Base-by-base conservation (phyloP, 2,329 filamentous ascomycete genomes). In the Nannizzia gypsea region DNA sequence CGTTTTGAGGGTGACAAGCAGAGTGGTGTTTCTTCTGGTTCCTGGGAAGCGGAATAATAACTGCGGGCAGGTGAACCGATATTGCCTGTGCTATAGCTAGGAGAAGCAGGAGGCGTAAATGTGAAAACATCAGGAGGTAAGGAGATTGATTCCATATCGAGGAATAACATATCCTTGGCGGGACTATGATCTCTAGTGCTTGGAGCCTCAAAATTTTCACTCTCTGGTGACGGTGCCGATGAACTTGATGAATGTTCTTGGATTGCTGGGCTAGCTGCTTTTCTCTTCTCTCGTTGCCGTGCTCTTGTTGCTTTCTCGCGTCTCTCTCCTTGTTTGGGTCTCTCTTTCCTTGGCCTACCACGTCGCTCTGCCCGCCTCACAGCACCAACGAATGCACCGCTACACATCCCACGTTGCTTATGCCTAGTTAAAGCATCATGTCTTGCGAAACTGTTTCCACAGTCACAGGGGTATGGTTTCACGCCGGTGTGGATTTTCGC, bases 401-500 rank as follows among this genome's bases (percentile, higher is more conserved):
- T 87, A 73, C 93, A 99, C 89, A 96, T 96, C 59, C 92, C 93
- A 44, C 93, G 86, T 73, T 97, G 93, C 59, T 91, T 85, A 72
- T 99, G 93, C 60, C 93, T 84, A 22, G 93, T 97, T 58, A 99
- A 81, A 15, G 93, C 93, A 72, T 99, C 93, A 69, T 97, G 92
- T 60, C 93, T 85, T 36, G 92, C 92, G 71, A 99, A 99, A 65
- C 87, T 90, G 73, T 95, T 95, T 60, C 92, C 90, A 71, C 93
- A 99, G 64, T 90, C 85, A 75, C 93, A 99, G 52, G 89, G 88
- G 71, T 96, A 96, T 3, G 92, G 90, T 77, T 96, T 96, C 75
- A 95, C 87, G 56, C 91, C 91, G 0, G 89, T 95, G 75, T 99
- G 93, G 61, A 97, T 99, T 77, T 97, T 96, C 66, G 91, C 88